Evolutionary conservation across 768 basidiomycete species (phyloP).

Genomic region (Stropharia rugosoannulata): DNA sequence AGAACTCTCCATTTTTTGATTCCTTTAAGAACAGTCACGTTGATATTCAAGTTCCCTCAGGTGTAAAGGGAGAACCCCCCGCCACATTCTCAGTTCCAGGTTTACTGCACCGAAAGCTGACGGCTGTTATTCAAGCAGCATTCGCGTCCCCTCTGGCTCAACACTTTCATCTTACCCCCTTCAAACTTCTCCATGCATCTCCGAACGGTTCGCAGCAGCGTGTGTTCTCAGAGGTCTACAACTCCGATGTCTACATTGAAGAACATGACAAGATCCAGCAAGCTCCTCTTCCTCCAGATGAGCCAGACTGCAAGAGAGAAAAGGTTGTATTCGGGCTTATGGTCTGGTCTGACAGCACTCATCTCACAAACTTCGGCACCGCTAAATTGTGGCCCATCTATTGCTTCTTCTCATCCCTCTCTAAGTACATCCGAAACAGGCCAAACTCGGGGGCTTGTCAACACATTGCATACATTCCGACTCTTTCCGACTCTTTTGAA

Average conservation of each 20-base stretch:
- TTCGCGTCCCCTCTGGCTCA: constrained; percentile 14
- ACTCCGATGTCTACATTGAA: constrained; percentile 24
- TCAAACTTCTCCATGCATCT: constrained; percentile 15
- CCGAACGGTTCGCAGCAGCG: constrained; percentile 8
- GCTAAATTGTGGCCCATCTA: constrained; percentile 36
- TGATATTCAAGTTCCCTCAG: constrained; percentile 25
- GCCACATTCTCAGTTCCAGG: constrained; percentile 21
- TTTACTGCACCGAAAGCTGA: no score
- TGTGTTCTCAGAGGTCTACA: constrained; percentile 25
- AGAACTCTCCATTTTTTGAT: constrained; percentile 9
- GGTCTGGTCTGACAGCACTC: constrained; percentile 23
- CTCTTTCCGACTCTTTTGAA: no score
- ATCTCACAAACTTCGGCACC: no score
- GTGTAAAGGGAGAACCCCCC: constrained; percentile 12
- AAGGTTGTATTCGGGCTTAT: constrained; percentile 25
- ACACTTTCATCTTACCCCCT: constrained; percentile 25
- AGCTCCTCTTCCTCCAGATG: constrained; percentile 3
- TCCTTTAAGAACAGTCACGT: constrained; percentile 13
- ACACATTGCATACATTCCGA: no score
- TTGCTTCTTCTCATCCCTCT: no score
- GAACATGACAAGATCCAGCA: constrained; percentile 22
- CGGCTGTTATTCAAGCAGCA: constrained; percentile 19
- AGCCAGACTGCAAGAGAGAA: constrained; percentile 12
- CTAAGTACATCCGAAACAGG: no score
- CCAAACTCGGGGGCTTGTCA: no score